phyloP scores from a whole-genome alignment of 306 rosid genomes.

The Purshia tridentata region DNA sequence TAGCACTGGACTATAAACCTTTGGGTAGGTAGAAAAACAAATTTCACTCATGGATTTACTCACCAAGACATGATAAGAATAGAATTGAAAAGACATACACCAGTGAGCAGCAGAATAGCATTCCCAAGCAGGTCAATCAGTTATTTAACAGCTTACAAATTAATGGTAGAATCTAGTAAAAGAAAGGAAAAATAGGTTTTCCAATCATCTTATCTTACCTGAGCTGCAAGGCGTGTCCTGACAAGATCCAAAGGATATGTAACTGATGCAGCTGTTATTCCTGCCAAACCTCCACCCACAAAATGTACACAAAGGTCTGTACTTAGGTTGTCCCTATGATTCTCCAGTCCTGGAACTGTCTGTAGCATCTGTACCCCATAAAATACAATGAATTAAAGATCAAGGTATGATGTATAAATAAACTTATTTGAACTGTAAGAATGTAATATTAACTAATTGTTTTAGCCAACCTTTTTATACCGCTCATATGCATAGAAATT shows the following conservation, averaged over 20 bases:
- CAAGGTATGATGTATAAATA: background rate
- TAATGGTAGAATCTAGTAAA: background rate
- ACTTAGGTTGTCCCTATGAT: constrained; percentile 45
- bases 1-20: background rate
- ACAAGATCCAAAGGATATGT: constrained; percentile 98
- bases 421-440: background rate
- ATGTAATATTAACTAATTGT: background rate
- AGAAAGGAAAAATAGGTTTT: background rate
- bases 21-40: background rate
- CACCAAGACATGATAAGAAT: background rate
- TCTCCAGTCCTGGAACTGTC: constrained; percentile 54
- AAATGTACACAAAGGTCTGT: constrained; percentile 69
- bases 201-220: constrained; percentile 46
- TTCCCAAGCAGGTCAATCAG: background rate
- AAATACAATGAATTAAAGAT: constrained; percentile 4
- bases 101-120: background rate
- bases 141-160: background rate
- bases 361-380: constrained; percentile 50
- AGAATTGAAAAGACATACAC: background rate
- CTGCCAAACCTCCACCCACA: constrained; percentile 89
- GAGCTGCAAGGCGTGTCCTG: constrained; percentile 97
- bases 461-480: constrained; percentile 60
- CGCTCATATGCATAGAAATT: constrained; percentile 91
- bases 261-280: constrained; percentile 86
- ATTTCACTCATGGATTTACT: no score